A percentile compares a stretch with the other conserved stretches of the same genome.
Conservation (phyloP, 805 yeast genomes). For the Yamadazyma sp. region DNA sequence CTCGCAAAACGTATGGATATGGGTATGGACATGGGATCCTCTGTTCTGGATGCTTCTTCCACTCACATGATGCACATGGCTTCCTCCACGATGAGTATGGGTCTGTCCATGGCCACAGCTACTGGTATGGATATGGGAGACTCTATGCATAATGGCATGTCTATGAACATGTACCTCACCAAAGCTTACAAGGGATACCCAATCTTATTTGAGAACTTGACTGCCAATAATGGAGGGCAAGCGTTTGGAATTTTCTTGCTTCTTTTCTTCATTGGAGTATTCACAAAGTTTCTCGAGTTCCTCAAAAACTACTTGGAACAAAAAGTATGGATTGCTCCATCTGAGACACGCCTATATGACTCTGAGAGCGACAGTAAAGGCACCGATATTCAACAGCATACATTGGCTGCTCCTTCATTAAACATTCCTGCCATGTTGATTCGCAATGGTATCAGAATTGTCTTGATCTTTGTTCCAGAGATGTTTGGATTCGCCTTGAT, state of each 20-base stretch:
- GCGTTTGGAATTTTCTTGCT: conserved; percentile 75
- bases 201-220: conserved; percentile 56
- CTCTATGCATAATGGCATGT: conserved; percentile 17
- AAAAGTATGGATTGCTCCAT: conserved; percentile 48
- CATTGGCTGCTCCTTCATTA: not conserved
- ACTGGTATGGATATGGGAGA: conserved; percentile 12
- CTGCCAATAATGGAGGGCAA: conserved; percentile 54
- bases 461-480: conserved; percentile 59
- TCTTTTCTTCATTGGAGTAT: conserved; percentile 57
- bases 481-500: conserved; percentile 69
- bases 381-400: not conserved
- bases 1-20: conserved; percentile 2
- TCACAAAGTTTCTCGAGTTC: conserved; percentile 60
- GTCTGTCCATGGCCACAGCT: conserved; percentile 13
- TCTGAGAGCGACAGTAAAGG: conserved; percentile 5
- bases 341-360: conserved; percentile 30
- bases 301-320: conserved; percentile 65
- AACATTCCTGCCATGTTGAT: conserved; percentile 10
- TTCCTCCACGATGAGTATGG: conserved; percentile 13
- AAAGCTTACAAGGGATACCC: conserved; percentile 53
- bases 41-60: not conserved
- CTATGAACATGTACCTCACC: conserved; percentile 62
- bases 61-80: conserved; percentile 5
- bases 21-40: conserved; percentile 7
- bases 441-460: conserved; percentile 57